Evolutionary conservation across 164 flowering plant genomes (phyloP), one percentile per base, ranked within the genome.

Genomic region (Aristolochia californica): DNA sequence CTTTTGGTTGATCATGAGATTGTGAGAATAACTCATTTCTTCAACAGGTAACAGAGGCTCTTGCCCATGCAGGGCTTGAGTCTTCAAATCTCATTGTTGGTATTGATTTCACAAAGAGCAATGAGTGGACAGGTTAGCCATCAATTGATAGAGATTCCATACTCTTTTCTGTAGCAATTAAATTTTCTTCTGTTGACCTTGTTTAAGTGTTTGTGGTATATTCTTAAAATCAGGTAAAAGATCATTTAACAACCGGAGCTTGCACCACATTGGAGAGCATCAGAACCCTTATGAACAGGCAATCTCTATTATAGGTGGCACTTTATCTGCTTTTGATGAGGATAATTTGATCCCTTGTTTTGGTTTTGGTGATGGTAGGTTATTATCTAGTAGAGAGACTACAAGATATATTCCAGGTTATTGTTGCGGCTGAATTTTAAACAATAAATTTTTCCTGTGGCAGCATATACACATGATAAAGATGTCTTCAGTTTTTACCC

Each of bases 51-150:
- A 84, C 93, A 45, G 83, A 77, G 1, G 97, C 91, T 40, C 78
- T 90, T 57, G 72, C 81, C 21, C 80, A 67, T 21, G 88, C 97
- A 69, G 97, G 97, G 18, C 73, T 90, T 59, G 97, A 85, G 67
- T 90, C 97, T 45, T 90, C 97, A n/a, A 90, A 90, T 76, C 78
- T 90, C 45, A 87, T 90, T 62, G 88, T 90, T 51, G 97, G 97
- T 58, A 82, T 90, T 71, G 97, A 90, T 76, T 87, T 90, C 72
- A 90, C 97, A 56, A 87, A 82, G 75, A 90, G 97, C 81, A 89
- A 89, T 57, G 97, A 89, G 75, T 90, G 97, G 97, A 90, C 97
- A 61, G 97, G 97, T 86, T 58, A 5, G 48, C 1, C 45, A 48
- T 71, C 45, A 20, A 13, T 22, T 22, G 26, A 50, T 34, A 34